A percentile compares a stretch with the other conserved stretches of the same genome.
Evolutionary conservation across 2,329 filamentous ascomycete genomes (phyloP).

Genomic region (Laburnicola sp.): DNA sequence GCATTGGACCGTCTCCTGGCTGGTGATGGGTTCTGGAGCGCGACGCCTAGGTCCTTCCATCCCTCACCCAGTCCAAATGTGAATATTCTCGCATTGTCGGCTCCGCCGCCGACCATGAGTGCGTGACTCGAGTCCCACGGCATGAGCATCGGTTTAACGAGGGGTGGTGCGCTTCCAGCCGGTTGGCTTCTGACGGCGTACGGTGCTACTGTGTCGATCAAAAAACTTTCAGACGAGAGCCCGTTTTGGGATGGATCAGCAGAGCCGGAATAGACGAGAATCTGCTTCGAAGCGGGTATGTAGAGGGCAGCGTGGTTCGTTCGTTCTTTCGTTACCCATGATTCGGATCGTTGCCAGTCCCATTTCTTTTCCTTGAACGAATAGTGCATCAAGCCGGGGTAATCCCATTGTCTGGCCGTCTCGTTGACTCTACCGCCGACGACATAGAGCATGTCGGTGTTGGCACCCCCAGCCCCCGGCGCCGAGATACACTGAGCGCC

Average conservation of each 20-base stretch:
- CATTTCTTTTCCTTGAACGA: constrained; percentile 61
- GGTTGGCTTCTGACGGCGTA: constrained; percentile 62
- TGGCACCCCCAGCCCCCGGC: constrained; percentile 55
- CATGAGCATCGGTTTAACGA: constrained; percentile 70
- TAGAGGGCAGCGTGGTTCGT: constrained; percentile 76
- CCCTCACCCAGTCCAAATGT: constrained; percentile 66
- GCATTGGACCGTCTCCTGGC: constrained; percentile 63
- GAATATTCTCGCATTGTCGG: constrained; percentile 68
- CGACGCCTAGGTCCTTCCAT: constrained; percentile 70
- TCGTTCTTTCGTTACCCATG: constrained; percentile 65
- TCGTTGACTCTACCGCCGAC: constrained; percentile 66
- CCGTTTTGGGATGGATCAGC: constrained; percentile 59
- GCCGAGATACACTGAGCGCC: constrained; percentile 78
- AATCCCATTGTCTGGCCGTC: constrained; percentile 51
- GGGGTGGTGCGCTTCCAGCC: constrained; percentile 57
- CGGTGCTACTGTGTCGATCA: constrained; percentile 67
- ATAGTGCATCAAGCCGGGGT: constrained; percentile 75
- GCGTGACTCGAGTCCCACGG: constrained; percentile 72
- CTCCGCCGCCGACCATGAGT: constrained; percentile 66
- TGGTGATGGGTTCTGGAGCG: constrained; percentile 60
- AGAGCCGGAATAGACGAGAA: constrained; percentile 80
- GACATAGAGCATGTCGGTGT: constrained; percentile 73
- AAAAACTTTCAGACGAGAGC: constrained; percentile 73
- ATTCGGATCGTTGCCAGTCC: constrained; percentile 58
- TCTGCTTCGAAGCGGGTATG: constrained; percentile 67